phyloP scores from a whole-genome alignment of 352 stramenopile genomes.

The Pythium periplocum region DNA sequence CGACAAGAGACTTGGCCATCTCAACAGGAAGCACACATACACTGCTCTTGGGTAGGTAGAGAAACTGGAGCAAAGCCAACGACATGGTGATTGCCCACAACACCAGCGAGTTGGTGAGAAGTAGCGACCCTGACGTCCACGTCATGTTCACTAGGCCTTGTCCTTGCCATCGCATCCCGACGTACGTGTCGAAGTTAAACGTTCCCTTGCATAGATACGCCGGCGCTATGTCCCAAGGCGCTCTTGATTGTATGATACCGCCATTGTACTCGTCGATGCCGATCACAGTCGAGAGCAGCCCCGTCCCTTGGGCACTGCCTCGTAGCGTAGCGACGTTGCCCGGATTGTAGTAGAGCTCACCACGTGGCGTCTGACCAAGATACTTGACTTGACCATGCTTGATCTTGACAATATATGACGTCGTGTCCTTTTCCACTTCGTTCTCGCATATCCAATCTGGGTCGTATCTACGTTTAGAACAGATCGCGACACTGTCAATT shows the following conservation, averaged over 20 bases:
- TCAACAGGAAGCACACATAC: constrained; percentile 18
- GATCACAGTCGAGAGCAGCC: constrained; percentile 10
- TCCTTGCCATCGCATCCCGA: constrained; percentile 15
- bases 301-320: constrained; percentile 5
- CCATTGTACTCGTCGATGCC: constrained; percentile 21
- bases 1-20: constrained; percentile 17
- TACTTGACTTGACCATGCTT: constrained; percentile 13
- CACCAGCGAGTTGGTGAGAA: constrained; percentile 24
- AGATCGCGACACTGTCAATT: constrained; percentile 20
- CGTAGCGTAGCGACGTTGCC: constrained; percentile 9
- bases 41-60: constrained; percentile 13
- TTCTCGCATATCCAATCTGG: constrained; percentile 22
- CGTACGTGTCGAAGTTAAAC: constrained; percentile 10
- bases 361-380: constrained; percentile 9
- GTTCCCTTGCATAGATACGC: constrained; percentile 11
- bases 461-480: constrained; percentile 15
- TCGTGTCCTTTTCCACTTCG: constrained; percentile 12
- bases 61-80: constrained; percentile 11
- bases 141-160: constrained; percentile 18
- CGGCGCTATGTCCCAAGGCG: constrained; percentile 16
- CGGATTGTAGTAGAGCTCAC: constrained; percentile 18
- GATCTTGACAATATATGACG: constrained; percentile 14
- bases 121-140: constrained; percentile 14
- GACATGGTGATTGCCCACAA: constrained; percentile 17
- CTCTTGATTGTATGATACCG: constrained; percentile 16